Evolutionary conservation across 1,284 basidiomycete species (phyloP), one percentile per base, ranked within the genome.

Genomic region (Coniferiporia sulphurascens): DNA sequence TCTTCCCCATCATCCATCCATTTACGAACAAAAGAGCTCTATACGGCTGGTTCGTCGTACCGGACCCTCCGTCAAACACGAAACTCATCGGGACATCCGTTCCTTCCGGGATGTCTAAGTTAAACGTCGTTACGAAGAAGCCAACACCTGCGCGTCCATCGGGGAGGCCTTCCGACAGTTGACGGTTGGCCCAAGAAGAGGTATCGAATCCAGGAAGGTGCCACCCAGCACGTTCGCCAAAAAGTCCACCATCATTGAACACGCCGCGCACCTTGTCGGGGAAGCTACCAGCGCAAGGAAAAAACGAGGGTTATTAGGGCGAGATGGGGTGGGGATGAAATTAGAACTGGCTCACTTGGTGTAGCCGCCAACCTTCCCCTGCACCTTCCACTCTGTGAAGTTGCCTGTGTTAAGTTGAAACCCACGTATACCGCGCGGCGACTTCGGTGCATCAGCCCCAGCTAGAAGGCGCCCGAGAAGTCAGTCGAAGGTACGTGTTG

Each of bases 1-100:
- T 73, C 70, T 90, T 91, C 6, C 90, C 89, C 81, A 89, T 89
- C 78, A 86, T 84, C 90, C 90, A 92, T 13, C 89, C 89, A 66
- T 92, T 92, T 22, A 92, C 86, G 61, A 87, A 92, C 55, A 92
- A 63, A 46, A 83, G 74, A 1, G 86, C 86, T 32, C 90, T 79
- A 66, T 90, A 92, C n/a, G 85, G 77, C 61, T 85, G 77, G 2
- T 74, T 77, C 1, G 75, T 71, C 43, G 81, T 76, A 41, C 10
- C 19, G 17, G 58, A 59, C n/a, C 52, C 51, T 36, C 48, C 41
- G 56, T 83, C 79, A 67, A 91, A 91, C 1, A 77, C 82, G 68
- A 91, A 89, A 32, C 83, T 87, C 65, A 90, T 73, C 60, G 80
- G 78, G 4, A 81, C 80, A 65, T 91, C 89, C 41, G 82, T 70